phyloP scores from a whole-genome alignment of 345 rosid species.

The Chamaenerion angustifolium region DNA sequence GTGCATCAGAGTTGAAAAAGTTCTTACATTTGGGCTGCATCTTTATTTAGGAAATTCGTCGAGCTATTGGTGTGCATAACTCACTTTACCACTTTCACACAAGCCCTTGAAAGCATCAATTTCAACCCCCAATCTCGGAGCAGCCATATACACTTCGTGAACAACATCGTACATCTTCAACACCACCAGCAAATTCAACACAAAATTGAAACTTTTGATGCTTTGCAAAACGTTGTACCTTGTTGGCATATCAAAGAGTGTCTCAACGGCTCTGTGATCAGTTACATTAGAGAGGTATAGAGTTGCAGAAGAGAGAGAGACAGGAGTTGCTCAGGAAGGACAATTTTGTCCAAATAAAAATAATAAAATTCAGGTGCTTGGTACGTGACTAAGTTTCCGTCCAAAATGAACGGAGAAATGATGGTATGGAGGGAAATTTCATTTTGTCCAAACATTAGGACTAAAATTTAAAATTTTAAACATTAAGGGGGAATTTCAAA shows the following conservation, averaged over 20 bases:
- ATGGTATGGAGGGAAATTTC: too few relatives aligned
- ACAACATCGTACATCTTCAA: slow-evolving; percentile 51
- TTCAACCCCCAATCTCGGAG: slow-evolving; percentile 55
- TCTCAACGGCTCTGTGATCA: slow-evolving; percentile 48
- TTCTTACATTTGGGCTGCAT: slow-evolving; percentile 54
- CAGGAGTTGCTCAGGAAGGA: too few relatives aligned
- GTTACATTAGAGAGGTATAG: too few relatives aligned
- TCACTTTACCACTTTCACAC: slow-evolving; percentile 51
- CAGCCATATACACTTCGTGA: slow-evolving; percentile 42
- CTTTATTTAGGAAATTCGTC: slow-evolving; percentile 87
- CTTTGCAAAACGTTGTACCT: slow-evolving; percentile 54
- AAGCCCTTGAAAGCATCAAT: slow-evolving; percentile 77
- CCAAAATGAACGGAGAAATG: too few relatives aligned
- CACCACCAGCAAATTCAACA: slow-evolving; percentile 54
- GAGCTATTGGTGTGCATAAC: slow-evolving; percentile 59
- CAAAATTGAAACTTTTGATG: slow-evolving; percentile 54
- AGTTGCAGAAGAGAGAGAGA: slow-evolving; percentile 63
- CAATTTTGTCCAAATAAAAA: too few relatives aligned
- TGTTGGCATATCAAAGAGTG: slow-evolving; percentile 52
- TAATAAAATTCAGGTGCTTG: too few relatives aligned
- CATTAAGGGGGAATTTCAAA: too few relatives aligned
- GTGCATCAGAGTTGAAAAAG: slow-evolving; percentile 62
- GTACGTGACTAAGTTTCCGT: too few relatives aligned
- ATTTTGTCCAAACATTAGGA: too few relatives aligned
- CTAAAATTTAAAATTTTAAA: too few relatives aligned